Base-by-base conservation (phyloP, 768 basidiomycete genomes). In the Cystofilobasidium macerans region DNA sequence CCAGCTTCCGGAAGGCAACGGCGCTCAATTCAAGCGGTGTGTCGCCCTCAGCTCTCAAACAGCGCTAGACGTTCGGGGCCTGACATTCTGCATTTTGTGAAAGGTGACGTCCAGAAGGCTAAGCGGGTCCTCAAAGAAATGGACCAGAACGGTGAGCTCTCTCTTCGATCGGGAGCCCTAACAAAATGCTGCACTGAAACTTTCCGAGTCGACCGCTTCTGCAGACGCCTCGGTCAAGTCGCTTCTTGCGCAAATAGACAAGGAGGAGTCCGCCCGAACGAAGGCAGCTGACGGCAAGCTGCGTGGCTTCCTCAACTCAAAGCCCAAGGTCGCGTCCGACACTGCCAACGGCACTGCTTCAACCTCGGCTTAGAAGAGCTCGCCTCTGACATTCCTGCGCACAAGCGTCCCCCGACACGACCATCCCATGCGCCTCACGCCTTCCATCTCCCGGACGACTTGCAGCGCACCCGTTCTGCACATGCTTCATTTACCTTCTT, bases 1-100 rank as follows among this genome's bases (percentile, higher is more conserved):
- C 67, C 9, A 24, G 61, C 8, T 62, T 63, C 36, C 42, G 67
- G 2, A 68, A 68, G 30, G 67, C 67, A 30, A 68, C 61, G 0
- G 62, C 61, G 22, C 57, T 68, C 28, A 62, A 68, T 28, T 36
- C 20, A 11, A 30, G 11, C 12, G 58, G 40, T 60, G 24, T 26
- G 40, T 59, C 33, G n/a, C n/a, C 8, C 57, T 12, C 20, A 4
- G 6, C 33, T 12, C 58, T 28, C 40, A 22, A 14, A 43, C 22
- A 12, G 16, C 26, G 33, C 33, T 24, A 3, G 33, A 24, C 24
- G 3, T 16, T 38, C 6, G 11, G 22, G 20, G 5, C 8, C 4
- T 58, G 35, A 58, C 35, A 3, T 28, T 42, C 8, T 42, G 6
- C 38, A 5, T 24, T 13, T 3, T 20, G 32, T 20, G 13, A 5